Evolutionary conservation across 768 basidiomycete species (phyloP), one percentile per base, ranked within the genome.

Genomic region (Russula sp.): DNA sequence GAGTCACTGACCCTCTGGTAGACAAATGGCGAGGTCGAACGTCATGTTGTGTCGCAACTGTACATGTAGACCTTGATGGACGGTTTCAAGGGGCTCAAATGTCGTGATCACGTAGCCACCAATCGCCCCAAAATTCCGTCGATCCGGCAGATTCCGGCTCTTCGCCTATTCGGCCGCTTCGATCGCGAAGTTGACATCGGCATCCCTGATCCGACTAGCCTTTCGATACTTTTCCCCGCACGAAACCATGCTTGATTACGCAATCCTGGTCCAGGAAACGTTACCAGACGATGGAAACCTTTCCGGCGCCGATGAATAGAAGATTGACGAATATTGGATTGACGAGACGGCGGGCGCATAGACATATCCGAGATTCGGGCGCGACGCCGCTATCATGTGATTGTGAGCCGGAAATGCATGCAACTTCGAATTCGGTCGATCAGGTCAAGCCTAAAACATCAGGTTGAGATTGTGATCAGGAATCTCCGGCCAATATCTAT

Each of bases 1-100:
- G n/a, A n/a, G 13, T 65, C 36, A 59, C 57, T 49, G 13, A 46
- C 64, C 70, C 48, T 13, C 46, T 46, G 34, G 1, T 71, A 94
- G 94, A 98, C 97, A 26, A 98, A 98, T 75, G 97, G 97, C 73
- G 97, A 99, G 81, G 97, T 99, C 76, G 97, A 99, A 76, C 92
- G 97, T 67, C 94, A 97, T 73, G 97, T 99, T 30, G 97, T 99
- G 14, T 98, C 97, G 0, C 97, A 99, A 76, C 84, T n/a, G n/a
- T n/a, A n/a, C n/a, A n/a, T 99, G 26, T 84, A 98, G 56, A 99
- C 97, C 11, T 88, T 99, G 71, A 99, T 99, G 97, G 97, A 99
- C 69, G 95, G 95, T 70, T 81, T 99, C 68, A 98, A 98, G 77
- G 50, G 94, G 97, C 66, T 96, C 97, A 26, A 99, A 98, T 73